Evolutionary conservation across 129 eudicot genomes (phyloP), one percentile per base, ranked within the genome.

Genomic region (Flaveria brownii): DNA sequence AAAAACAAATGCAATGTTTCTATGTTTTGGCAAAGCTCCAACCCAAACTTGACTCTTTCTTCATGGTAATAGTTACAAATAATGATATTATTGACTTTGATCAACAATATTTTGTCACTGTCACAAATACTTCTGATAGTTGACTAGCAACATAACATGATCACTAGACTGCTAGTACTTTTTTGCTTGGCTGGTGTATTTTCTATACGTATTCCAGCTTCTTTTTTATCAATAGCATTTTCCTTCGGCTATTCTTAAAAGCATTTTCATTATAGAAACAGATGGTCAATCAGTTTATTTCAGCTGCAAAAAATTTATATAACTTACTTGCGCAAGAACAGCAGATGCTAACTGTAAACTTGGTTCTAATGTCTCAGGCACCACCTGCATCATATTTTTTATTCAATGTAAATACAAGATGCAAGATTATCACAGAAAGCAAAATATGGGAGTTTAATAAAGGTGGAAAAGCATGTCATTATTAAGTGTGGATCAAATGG

Each of bases 271-370:
- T 45, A 12, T 17, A 75, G 63, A 64, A 63, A 49, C 36, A 17
- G 25, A 20, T 36, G n/a, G 50, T 30, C 47, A 28, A 30, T 50
- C 52, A 4, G 11, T 50, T 33, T 10, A 33, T 20, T 66, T 52
- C 26, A 33, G 56, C 13, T 52, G 67, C 22, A 33, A 17, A 9
- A 15, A 41, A 22, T 33, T 66, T 68, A 82, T 55, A 42, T 67
- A 68, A 85, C 90, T 86, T 86, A 94, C 98, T 83, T 94, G 97
- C 76, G 96, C 93, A 81, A 94, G 97, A 80, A 94, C 98, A 72
- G 98, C 98, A 59, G 98, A 91, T 57, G 98, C 98, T 70, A 94
- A 78, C 80, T 94, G 98, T 64, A 94, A 86, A 80, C 98, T 94
- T 41, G 98, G 98, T 79, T 94, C 98, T 85, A 94, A 83, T 14